Conservation (phyloP, 2,329 filamentous ascomycete species). For the Aspergillus felis region DNA sequence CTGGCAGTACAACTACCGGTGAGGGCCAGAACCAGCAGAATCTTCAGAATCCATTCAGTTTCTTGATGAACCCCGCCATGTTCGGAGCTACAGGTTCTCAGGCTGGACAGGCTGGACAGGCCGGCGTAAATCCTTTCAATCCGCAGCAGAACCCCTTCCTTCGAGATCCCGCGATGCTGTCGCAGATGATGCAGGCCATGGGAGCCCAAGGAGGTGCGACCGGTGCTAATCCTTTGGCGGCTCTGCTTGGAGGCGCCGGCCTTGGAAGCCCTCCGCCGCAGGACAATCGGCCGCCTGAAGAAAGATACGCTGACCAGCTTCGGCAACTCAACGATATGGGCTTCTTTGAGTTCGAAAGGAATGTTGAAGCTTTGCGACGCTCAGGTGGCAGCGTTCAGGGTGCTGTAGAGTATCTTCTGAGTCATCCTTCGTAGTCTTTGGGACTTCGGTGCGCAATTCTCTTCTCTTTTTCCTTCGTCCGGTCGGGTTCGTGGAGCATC, state of each 20-base stretch:
- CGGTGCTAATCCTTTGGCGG: constrained; percentile 42
- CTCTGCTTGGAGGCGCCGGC: constrained; percentile 52
- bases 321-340: constrained; percentile 98
- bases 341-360: constrained; percentile 93
- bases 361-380: constrained; percentile 80
- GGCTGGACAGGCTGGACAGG: constrained; percentile 28
- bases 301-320: constrained; percentile 84
- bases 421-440: constrained; percentile 24
- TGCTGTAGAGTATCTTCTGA: constrained; percentile 47
- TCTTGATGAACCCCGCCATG: constrained; percentile 54
- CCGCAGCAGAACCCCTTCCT: constrained; percentile 52
- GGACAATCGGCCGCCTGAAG: constrained; percentile 88
- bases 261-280: constrained; percentile 52
- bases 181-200: constrained; percentile 53
- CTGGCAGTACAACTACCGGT: constrained; percentile 25
- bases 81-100: constrained; percentile 27
- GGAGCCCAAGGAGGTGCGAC: constrained; percentile 36
- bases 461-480: background rate
- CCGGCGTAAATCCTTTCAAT: constrained; percentile 45
- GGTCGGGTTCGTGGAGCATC: background rate
- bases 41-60: constrained; percentile 64
- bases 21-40: constrained; percentile 36
- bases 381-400: constrained; percentile 93
- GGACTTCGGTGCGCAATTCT: background rate
- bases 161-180: constrained; percentile 57